Evolutionary conservation across 2,329 filamentous ascomycete species (phyloP).

Genomic region (Penicillium sp.): DNA sequence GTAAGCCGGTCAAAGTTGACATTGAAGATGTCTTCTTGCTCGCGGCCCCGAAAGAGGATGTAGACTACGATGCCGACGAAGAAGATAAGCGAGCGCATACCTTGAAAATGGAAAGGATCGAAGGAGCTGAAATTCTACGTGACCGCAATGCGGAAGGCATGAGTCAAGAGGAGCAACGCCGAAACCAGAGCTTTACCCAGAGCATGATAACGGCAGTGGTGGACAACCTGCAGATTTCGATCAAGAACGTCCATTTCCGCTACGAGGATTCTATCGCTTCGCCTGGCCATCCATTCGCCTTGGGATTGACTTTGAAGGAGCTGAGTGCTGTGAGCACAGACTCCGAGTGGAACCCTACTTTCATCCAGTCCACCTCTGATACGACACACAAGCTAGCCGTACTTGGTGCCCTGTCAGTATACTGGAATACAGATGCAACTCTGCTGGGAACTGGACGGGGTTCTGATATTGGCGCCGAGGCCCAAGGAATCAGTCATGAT

Average conservation of each 20-base stretch:
- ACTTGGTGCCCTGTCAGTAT: slow-evolving; percentile 85
- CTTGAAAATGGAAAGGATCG: slow-evolving; percentile 99
- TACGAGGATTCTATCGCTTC: slow-evolving; percentile 98
- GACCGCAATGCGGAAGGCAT: slow-evolving; percentile 91
- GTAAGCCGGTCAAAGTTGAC: slow-evolving; percentile 90
- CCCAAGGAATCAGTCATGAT: slow-evolving; percentile 67
- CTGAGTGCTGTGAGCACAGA: slow-evolving; percentile 98
- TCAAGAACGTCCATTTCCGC: slow-evolving; percentile 98
- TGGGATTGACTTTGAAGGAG: slow-evolving; percentile 90
- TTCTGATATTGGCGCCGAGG: slow-evolving; percentile 60
- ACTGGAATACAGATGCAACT: slow-evolving; percentile 95
- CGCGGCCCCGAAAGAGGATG: slow-evolving; percentile 93
- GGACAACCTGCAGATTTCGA: slow-evolving; percentile 94
- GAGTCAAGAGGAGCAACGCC: slow-evolving; percentile 93
- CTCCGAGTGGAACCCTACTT: slow-evolving; percentile 91
- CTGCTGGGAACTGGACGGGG: slow-evolving; percentile 83
- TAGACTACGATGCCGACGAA: slow-evolving; percentile 89
- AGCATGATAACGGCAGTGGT: slow-evolving; percentile 95
- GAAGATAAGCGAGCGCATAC: slow-evolving; percentile 83
- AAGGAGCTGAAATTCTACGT: slow-evolving; percentile 92
- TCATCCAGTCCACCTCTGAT: slow-evolving; percentile 82
- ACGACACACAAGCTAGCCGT: slow-evolving; percentile 94
- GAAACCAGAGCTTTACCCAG: slow-evolving; percentile 96
- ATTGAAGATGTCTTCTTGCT: slow-evolving; percentile 97
- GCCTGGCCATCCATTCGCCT: slow-evolving; percentile 90